Base-by-base conservation (phyloP, 352 stramenopile genomes). In the Plasmopara viticola region DNA sequence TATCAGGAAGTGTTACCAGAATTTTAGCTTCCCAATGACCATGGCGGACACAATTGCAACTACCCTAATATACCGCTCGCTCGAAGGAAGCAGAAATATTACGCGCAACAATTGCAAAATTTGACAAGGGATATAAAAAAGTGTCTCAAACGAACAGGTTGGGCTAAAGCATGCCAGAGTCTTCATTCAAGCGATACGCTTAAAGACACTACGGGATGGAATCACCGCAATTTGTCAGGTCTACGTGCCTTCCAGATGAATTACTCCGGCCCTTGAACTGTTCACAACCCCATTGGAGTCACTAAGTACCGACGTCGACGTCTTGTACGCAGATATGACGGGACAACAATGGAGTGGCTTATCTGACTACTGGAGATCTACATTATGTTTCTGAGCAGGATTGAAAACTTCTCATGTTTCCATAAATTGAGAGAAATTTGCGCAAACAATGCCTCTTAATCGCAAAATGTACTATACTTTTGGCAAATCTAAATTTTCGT, bases 401-500 rank as follows among this genome's bases (percentile, higher is more conserved):
- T 5, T 25, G 6, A 17, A 33, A 0, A 12, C 13, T 17, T 34
- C 42, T 8, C 34, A 46, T 14, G 41, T 31, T 3, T 39, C 31
- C 4, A 40, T 9, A 10, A 14, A 33, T 1, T 57, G 33, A 42
- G 45, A 50, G 9, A 0, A 1, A 1, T 40, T 44, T 35, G 17
- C 14, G 1, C 33, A 45, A 25, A 18, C 41, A 4, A 57, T 51
- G 41, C 42, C 51, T 18, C 50, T 7, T 57, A 41, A 41, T 44
- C 20, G 40, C n/a, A 57, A 57, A 14, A 18, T 33, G 18, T n/a
- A 46, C 51, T 57, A 51, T 8, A 15, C 41, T 9, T 57, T 50
- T 29, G 31, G 51, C 6, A 47, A 47, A 5, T 20, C 20, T 29
- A 35, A 35, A 15, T 17, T 12, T 4, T 20, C 12, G n/a, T 10